Conservation (phyloP, 805 yeast species). For the Candida ipomoeae region DNA sequence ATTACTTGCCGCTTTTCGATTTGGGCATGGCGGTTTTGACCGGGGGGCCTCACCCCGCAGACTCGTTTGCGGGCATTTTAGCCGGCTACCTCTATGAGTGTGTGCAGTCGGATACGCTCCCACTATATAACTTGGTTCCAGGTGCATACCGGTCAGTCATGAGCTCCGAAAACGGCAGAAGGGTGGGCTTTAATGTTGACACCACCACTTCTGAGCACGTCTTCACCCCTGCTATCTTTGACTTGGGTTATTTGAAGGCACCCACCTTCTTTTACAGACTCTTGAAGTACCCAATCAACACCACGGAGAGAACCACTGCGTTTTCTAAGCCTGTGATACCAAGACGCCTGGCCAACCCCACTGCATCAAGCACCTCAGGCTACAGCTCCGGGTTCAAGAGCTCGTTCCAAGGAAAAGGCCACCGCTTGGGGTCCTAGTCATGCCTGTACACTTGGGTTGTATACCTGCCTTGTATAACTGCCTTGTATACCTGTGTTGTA, state of each 20-base stretch:
- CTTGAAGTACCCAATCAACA: slow-evolving; percentile 27
- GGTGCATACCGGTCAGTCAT: slow-evolving; percentile 20
- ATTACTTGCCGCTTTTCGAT: slow-evolving; percentile 47
- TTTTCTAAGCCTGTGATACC: slow-evolving; percentile 14
- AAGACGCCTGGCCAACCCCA: slow-evolving; percentile 1
- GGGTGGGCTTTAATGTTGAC: slow-evolving; percentile 29
- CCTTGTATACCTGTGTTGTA: not conserved
- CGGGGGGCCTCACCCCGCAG: slow-evolving; percentile 38
- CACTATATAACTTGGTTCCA: slow-evolving; percentile 37
- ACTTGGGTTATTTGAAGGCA: slow-evolving; percentile 52
- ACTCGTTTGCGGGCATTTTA: slow-evolving; percentile 46
- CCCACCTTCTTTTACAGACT: slow-evolving; percentile 41
- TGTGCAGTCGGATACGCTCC: slow-evolving; percentile 52
- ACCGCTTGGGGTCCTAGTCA: slow-evolving; percentile 26
- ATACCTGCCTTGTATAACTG: not conserved
- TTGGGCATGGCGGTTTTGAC: slow-evolving; percentile 33
- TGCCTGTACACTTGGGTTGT: not conserved
- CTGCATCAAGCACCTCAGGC: slow-evolving; percentile 4
- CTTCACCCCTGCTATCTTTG: slow-evolving; percentile 35
- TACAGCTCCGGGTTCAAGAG: not conserved
- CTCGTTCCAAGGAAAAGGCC: slow-evolving; percentile 34
- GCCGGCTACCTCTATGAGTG: slow-evolving; percentile 62
- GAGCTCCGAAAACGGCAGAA: slow-evolving; percentile 10
- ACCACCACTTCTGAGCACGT: slow-evolving; percentile 7
- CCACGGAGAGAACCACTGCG: slow-evolving; percentile 27